These are phyloP conservation scores for Leucocoprinus leucothites DNA, from an alignment of 768 basidiomycete species.

Conservation along the genomic window DNA sequence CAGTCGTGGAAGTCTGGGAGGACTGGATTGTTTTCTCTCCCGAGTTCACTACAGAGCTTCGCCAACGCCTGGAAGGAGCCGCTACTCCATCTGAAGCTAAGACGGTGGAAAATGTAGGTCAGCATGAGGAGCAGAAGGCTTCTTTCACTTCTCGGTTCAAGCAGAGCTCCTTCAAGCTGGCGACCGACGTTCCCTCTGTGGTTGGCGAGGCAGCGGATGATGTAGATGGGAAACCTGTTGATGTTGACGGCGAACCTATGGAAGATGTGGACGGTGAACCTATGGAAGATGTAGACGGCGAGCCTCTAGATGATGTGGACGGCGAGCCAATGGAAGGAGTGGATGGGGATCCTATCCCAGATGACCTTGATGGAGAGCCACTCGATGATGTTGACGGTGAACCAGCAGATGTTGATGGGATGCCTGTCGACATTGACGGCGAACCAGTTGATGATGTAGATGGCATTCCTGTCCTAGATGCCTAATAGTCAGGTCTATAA, in stretches of 20 bases:
- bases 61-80: slow-evolving; percentile 70
- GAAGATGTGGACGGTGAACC: slow-evolving; percentile 35
- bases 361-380: slow-evolving; percentile 39
- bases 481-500: too few species aligned
- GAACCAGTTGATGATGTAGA: slow-evolving; percentile 38
- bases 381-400: slow-evolving; percentile 39
- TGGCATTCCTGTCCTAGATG: slow-evolving; percentile 32
- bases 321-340: slow-evolving; percentile 33
- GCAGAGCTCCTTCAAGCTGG: slow-evolving; percentile 72
- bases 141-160: slow-evolving; percentile 66
- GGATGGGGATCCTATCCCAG: slow-evolving; percentile 29
- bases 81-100: slow-evolving; percentile 25
- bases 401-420: slow-evolving; percentile 41
- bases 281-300: slow-evolving; percentile 50
- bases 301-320: slow-evolving; percentile 33
- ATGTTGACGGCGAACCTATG: slow-evolving; percentile 34
- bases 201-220: slow-evolving; percentile 1
- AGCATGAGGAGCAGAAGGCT: not conserved
- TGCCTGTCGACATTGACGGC: slow-evolving; percentile 30
- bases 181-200: slow-evolving; percentile 32
- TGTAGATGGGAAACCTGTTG: slow-evolving; percentile 21
- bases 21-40: slow-evolving; percentile 97
- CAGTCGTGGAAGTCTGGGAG: slow-evolving; percentile 95
- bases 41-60: slow-evolving; percentile 74
- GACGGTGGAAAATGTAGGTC: slow-evolving; percentile 25